Percentiles rank a stretch among this genome's conserved stretches.
These are phyloP conservation scores for Aspergillus olivimuriae DNA, from an alignment of 495 filamentous ascomycete genomes.

Conservation along the genomic window DNA sequence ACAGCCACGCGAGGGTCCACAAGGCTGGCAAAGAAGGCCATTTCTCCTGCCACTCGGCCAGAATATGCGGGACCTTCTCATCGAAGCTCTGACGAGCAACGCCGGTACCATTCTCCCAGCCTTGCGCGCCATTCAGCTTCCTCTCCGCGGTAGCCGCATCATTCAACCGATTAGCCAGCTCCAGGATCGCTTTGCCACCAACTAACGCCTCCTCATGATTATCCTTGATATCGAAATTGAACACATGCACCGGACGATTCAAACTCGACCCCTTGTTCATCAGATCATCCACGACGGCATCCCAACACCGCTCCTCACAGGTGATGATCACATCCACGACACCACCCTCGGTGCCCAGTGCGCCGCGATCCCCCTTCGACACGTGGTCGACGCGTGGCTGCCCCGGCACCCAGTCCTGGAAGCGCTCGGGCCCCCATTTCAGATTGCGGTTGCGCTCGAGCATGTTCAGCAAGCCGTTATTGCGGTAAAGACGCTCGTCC, in stretches of 20 bases:
- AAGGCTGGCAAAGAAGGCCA: conserved; percentile 86
- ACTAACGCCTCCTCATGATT: conserved; percentile 95
- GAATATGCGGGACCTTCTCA: conserved; percentile 84
- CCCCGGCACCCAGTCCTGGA: conserved; percentile 96
- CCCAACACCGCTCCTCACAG: conserved; percentile 98
- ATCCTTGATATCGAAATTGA: conserved; percentile 97
- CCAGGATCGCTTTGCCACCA: conserved; percentile 86
- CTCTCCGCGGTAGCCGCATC: conserved; percentile 74
- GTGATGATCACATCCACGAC: conserved; percentile 94
- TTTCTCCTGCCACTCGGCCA: conserved; percentile 93
- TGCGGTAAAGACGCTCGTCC: conserved; percentile 80
- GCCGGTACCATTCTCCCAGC: conserved; percentile 63
- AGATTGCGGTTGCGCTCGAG: conserved; percentile 83
- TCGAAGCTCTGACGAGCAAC: conserved; percentile 74
- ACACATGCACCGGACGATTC: conserved; percentile 90
- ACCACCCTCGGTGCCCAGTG: conserved; percentile 77
- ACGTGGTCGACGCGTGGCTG: conserved; percentile 62
- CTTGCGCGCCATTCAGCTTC: conserved; percentile 49
- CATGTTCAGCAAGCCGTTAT: conserved; percentile 94
- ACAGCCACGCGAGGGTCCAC: conserved; percentile 97
- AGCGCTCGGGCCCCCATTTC: conserved; percentile 93
- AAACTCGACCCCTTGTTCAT: conserved; percentile 73
- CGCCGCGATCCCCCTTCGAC: conserved; percentile 58
- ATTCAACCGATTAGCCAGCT: conserved; percentile 82
- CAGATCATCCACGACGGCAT: conserved; percentile 93